These are phyloP conservation scores for Pythium monospermum DNA, from an alignment of 352 stramenopile genomes.

Conservation along the genomic window DNA sequence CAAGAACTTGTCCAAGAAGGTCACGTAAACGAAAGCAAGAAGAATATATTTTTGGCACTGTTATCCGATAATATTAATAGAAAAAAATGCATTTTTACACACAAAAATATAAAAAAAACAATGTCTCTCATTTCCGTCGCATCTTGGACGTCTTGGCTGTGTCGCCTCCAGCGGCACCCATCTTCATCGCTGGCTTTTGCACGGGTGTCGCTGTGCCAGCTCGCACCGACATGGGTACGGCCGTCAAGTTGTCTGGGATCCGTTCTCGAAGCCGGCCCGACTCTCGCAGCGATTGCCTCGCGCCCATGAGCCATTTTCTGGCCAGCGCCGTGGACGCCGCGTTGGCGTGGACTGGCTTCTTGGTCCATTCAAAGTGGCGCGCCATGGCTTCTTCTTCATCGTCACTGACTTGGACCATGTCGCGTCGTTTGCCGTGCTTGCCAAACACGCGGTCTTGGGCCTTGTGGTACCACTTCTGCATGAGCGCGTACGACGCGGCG, in stretches of 20 bases:
- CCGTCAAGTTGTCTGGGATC: slow-evolving; percentile 49
- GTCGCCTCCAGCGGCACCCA: slow-evolving; percentile 60
- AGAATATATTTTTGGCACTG: slow-evolving; percentile 2
- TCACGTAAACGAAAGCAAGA: slow-evolving; percentile 67
- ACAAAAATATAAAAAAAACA: not conserved
- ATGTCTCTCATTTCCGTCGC: slow-evolving; percentile 44
- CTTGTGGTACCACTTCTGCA: slow-evolving; percentile 90
- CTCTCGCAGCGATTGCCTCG: slow-evolving; percentile 53
- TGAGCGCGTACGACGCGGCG: slow-evolving; percentile 82
- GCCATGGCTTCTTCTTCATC: slow-evolving; percentile 78
- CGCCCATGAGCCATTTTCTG: slow-evolving; percentile 72
- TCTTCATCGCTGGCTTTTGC: slow-evolving; percentile 68
- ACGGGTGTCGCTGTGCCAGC: slow-evolving; percentile 50
- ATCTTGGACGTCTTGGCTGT: slow-evolving; percentile 54
- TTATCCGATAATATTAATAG: too few species aligned
- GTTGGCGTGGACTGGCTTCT: slow-evolving; percentile 60
- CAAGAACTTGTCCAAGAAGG: slow-evolving; percentile 95
- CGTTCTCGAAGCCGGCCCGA: slow-evolving; percentile 29
- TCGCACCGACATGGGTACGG: slow-evolving; percentile 46
- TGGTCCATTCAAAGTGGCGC: slow-evolving; percentile 74
- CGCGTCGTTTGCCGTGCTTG: slow-evolving; percentile 52
- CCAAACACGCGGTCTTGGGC: slow-evolving; percentile 88
- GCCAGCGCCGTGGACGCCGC: slow-evolving; percentile 78
- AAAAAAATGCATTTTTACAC: slow-evolving; percentile 1
- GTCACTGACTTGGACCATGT: slow-evolving; percentile 76